These are phyloP conservation scores for Scolecobasidium constrictum DNA, from an alignment of 2,329 filamentous ascomycete species.

Conservation along the genomic window DNA sequence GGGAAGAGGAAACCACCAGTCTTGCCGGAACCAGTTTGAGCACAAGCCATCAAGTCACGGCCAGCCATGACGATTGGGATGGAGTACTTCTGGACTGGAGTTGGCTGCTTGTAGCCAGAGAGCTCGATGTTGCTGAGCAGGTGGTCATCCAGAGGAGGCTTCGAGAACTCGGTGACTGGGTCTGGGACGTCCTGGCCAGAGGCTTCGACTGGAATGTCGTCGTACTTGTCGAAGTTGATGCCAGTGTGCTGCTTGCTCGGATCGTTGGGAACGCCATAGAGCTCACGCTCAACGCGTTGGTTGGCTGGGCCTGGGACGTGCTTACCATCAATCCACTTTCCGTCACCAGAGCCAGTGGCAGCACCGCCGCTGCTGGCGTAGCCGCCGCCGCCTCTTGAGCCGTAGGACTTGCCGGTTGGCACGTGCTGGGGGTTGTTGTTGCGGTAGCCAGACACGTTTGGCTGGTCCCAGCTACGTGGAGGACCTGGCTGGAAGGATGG, in stretches of 20 bases:
- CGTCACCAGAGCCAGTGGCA: slow-evolving; percentile 80
- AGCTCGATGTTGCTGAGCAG: slow-evolving; percentile 87
- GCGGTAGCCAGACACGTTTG: not conserved
- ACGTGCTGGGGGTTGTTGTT: not conserved
- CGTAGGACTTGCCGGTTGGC: not conserved
- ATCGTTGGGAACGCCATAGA: slow-evolving; percentile 85
- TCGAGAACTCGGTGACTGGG: slow-evolving; percentile 79
- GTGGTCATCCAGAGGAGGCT: slow-evolving; percentile 91
- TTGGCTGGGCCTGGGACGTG: slow-evolving; percentile 85
- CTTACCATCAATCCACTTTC: slow-evolving; percentile 94
- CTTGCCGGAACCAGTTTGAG: slow-evolving; percentile 99
- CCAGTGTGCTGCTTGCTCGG: slow-evolving; percentile 92
- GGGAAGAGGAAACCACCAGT: slow-evolving; percentile 99
- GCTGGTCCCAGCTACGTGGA: slow-evolving; percentile 7
- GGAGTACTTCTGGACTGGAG: slow-evolving; percentile 98
- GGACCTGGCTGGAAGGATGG: slow-evolving; percentile 42
- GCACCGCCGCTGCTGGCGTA: slow-evolving; percentile 40
- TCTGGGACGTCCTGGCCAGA: slow-evolving; percentile 91
- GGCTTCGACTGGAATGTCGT: slow-evolving; percentile 97
- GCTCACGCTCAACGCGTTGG: slow-evolving; percentile 82
- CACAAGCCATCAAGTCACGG: slow-evolving; percentile 98
- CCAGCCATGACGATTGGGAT: slow-evolving; percentile 98
- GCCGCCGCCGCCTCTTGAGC: slow-evolving; percentile 35
- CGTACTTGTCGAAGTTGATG: slow-evolving; percentile 99
- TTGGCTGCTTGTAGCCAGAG: slow-evolving; percentile 89